phyloP scores from a whole-genome alignment of 768 basidiomycete species.

The Rhizopogon salebrosus region DNA sequence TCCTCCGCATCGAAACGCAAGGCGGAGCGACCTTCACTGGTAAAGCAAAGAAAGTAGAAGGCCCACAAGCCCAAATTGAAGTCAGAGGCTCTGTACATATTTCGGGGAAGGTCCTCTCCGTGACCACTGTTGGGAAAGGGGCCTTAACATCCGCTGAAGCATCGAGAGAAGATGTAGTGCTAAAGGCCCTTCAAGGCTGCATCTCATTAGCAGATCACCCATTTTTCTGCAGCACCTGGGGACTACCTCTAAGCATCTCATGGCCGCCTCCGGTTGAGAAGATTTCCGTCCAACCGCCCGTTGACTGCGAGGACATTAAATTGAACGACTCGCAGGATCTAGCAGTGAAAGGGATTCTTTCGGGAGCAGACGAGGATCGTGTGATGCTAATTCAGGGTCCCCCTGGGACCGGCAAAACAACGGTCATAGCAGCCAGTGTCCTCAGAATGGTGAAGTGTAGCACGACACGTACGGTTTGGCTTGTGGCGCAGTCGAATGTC shows the following conservation, averaged over 20 bases:
- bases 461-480: constrained; percentile 24
- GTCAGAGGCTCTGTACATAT: constrained; percentile 17
- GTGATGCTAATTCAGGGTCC: constrained; percentile 30
- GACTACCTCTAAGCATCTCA: constrained; percentile 9
- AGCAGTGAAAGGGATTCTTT: constrained; percentile 29
- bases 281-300: not conserved
- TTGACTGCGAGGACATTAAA: not conserved
- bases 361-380: constrained; percentile 13
- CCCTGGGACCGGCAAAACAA: constrained; percentile 41
- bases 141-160: constrained; percentile 52
- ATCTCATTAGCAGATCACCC: constrained; percentile 14
- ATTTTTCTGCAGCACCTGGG: constrained; percentile 25
- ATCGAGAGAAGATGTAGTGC: no score
- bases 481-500: constrained; percentile 45
- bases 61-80: constrained; percentile 33
- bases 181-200: constrained; percentile 12
- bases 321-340: constrained; percentile 23
- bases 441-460: no score
- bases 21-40: constrained; percentile 6
- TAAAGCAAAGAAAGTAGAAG: constrained; percentile 23
- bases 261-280: constrained; percentile 13
- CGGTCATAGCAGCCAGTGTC: constrained; percentile 34
- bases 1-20: not conserved
- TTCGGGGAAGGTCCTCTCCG: constrained; percentile 15
- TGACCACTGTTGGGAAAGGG: constrained; percentile 51